Percentiles rank a stretch among this genome's conserved stretches.
Evolutionary conservation across 2,329 filamentous ascomycete species (phyloP).

Genomic region (Gliomastix tumulicola): DNA sequence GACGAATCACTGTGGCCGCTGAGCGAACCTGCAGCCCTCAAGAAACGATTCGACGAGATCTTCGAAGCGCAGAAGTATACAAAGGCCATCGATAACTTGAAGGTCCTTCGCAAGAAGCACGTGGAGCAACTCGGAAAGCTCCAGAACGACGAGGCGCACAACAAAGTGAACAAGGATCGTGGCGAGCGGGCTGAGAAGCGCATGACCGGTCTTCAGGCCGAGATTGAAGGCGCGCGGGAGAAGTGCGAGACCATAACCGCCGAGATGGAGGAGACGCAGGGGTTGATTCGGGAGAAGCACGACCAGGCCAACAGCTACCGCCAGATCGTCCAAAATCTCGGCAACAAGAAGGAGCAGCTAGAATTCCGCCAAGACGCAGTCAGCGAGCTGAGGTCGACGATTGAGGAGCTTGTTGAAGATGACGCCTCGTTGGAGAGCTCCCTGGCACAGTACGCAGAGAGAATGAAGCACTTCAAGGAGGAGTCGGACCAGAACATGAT

Average conservation of each 20-base stretch:
- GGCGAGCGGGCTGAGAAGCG: slow-evolving; percentile 66
- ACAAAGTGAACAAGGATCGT: slow-evolving; percentile 78
- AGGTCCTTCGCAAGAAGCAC: slow-evolving; percentile 75
- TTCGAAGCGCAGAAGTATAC: slow-evolving; percentile 97
- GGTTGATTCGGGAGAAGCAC: slow-evolving; percentile 58
- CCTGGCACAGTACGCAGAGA: slow-evolving; percentile 71
- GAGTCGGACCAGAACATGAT: slow-evolving; percentile 57
- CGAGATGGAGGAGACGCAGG: slow-evolving; percentile 54
- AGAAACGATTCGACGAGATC: slow-evolving; percentile 95
- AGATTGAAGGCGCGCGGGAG: slow-evolving; percentile 55
- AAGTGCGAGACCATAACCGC: slow-evolving; percentile 51
- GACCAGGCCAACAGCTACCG: slow-evolving; percentile 68
- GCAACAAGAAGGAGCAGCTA: slow-evolving; percentile 69
- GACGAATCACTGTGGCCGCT: slow-evolving; percentile 97
- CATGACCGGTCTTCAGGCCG: slow-evolving; percentile 55
- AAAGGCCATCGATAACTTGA: slow-evolving; percentile 94
- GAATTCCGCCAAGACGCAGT: slow-evolving; percentile 64
- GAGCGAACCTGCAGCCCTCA: slow-evolving; percentile 77
- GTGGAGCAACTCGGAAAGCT: slow-evolving; percentile 66
- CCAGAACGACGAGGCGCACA: slow-evolving; percentile 68
- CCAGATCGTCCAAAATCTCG: slow-evolving; percentile 66
- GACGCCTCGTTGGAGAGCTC: slow-evolving; percentile 69
- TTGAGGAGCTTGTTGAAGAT: slow-evolving; percentile 71
- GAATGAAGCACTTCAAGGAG: slow-evolving; percentile 57
- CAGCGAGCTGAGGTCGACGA: slow-evolving; percentile 60